Evolutionary conservation across 2,329 filamentous ascomycete species (phyloP).

Genomic region (Nemania serpens): DNA sequence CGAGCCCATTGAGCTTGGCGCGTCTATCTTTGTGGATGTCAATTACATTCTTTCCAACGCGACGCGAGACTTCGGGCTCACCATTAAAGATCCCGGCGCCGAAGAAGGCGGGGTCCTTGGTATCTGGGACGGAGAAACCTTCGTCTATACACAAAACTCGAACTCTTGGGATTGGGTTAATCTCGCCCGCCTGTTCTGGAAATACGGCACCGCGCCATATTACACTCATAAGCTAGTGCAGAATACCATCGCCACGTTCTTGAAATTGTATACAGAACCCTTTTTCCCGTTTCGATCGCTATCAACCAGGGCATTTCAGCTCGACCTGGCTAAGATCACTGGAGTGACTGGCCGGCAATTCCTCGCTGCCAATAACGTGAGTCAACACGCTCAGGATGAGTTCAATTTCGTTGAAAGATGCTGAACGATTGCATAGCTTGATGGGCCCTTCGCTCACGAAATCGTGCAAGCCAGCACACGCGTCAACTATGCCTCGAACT

Average conservation of each 20-base stretch:
- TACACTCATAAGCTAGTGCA: slow-evolving; percentile 75
- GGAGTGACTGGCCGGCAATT: slow-evolving; percentile 75
- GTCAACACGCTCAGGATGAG: slow-evolving; percentile 11
- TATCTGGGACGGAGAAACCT: slow-evolving; percentile 80
- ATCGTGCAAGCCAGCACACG: slow-evolving; percentile 89
- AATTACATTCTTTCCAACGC: slow-evolving; percentile 84
- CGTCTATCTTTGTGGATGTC: slow-evolving; percentile 85
- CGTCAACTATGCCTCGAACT: slow-evolving; percentile 92
- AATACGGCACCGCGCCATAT: slow-evolving; percentile 80
- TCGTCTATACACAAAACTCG: slow-evolving; percentile 70
- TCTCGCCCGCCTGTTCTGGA: slow-evolving; percentile 77
- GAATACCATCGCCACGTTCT: slow-evolving; percentile 70
- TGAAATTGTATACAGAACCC: slow-evolving; percentile 79
- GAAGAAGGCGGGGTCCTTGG: slow-evolving; percentile 65
- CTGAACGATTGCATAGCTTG: slow-evolving; percentile 53
- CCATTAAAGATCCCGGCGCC: slow-evolving; percentile 51
- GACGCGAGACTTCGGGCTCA: slow-evolving; percentile 71
- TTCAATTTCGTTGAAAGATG: neutral
- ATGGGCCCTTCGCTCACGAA: slow-evolving; percentile 71
- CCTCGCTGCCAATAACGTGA: slow-evolving; percentile 65
- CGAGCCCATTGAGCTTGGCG: slow-evolving; percentile 82
- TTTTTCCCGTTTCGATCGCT: slow-evolving; percentile 84
- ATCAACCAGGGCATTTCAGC: slow-evolving; percentile 67
- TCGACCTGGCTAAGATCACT: slow-evolving; percentile 70
- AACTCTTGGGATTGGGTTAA: slow-evolving; percentile 76